Conservation (phyloP, 192 early-diverging fungal species). For the Backusella liffmaniae region DNA sequence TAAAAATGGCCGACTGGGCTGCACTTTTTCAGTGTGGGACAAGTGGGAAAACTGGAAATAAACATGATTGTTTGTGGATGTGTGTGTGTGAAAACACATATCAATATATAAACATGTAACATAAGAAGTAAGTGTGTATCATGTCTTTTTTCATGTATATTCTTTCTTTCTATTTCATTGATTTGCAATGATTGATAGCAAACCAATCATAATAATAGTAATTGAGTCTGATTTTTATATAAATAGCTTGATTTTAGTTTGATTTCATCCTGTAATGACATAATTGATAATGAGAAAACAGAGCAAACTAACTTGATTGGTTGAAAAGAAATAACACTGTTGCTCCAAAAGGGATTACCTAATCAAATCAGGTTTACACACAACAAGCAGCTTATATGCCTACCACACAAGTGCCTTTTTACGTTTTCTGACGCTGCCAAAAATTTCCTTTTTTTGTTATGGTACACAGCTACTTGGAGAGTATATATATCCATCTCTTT, state of each 20-base stretch:
- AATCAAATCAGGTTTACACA: background rate
- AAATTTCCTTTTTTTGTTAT: background rate
- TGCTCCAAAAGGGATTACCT: background rate
- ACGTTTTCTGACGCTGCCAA: background rate
- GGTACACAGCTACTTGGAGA: background rate
- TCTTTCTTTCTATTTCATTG: background rate
- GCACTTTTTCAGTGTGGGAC: background rate
- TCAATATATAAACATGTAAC: background rate
- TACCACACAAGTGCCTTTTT: background rate
- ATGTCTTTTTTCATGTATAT: background rate
- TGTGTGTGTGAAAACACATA: background rate
- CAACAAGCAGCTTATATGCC: background rate
- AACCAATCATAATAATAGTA: background rate
- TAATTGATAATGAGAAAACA: background rate
- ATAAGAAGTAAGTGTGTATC: background rate
- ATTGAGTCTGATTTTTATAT: background rate
- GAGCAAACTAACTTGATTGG: background rate
- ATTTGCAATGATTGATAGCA: background rate
- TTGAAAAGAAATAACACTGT: background rate
- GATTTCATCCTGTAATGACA: background rate
- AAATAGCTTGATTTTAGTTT: background rate
- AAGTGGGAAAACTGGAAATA: conserved; percentile 4
- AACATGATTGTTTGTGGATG: background rate
- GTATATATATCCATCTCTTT: background rate
- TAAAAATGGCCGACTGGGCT: conserved; percentile 4